These are phyloP conservation scores for Paramecium biaurelia DNA, from an alignment of 73 alveolate species.

Conservation along the genomic window DNA sequence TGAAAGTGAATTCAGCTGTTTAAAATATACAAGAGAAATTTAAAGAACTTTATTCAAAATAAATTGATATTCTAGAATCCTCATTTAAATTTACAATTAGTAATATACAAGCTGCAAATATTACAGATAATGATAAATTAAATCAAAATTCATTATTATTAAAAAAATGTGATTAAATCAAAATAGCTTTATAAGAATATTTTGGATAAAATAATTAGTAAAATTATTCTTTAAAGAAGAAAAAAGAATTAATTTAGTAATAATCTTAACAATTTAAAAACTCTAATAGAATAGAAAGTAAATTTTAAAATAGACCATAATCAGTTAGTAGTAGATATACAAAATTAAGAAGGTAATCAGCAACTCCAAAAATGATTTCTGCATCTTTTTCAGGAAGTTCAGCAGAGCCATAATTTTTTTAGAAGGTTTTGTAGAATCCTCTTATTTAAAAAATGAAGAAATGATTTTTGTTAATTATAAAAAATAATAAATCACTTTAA, in stretches of 20 bases:
- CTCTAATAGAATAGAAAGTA: background rate
- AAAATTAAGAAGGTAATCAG: background rate
- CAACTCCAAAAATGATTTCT: background rate
- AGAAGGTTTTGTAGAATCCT: background rate
- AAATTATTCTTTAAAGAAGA: background rate
- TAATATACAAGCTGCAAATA: background rate
- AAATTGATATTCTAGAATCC: background rate
- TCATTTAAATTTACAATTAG: background rate
- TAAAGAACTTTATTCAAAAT: background rate
- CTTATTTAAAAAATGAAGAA: background rate
- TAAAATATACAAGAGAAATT: background rate
- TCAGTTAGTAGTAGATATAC: background rate
- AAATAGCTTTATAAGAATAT: background rate
- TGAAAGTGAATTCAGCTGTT: background rate
- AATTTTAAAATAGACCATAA: background rate
- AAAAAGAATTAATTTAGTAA: background rate
- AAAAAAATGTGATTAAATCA: background rate
- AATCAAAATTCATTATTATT: background rate
- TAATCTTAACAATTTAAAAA: background rate
- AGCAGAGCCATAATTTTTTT: background rate
- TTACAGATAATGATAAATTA: background rate
- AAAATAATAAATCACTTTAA: slow-evolving; percentile 32
- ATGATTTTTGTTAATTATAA: background rate
- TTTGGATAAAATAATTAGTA: background rate
- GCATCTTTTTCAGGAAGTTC: slow-evolving; percentile 16